These are phyloP conservation scores for Thymus mandschuricus DNA, from an alignment of 257 asterid species.

Conservation along the genomic window DNA sequence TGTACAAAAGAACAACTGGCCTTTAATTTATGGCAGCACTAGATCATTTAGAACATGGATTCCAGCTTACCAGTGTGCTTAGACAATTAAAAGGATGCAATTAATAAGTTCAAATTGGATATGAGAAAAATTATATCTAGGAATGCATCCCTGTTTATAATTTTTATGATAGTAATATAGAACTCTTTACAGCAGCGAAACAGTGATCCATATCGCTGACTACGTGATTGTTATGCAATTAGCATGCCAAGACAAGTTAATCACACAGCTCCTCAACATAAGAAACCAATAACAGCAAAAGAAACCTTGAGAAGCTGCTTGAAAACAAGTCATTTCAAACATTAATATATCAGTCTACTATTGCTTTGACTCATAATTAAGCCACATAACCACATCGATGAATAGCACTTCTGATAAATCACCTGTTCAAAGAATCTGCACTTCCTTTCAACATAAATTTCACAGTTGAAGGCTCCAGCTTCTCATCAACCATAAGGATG, in stretches of 20 bases:
- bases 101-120: constrained; percentile 11
- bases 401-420: constrained; percentile 19
- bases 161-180: neutral
- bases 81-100: constrained; percentile 13
- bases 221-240: neutral
- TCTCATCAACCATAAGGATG: constrained; percentile 99
- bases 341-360: constrained; percentile 4
- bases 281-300: constrained; percentile 16
- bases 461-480: constrained; percentile 91
- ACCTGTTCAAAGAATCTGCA: constrained; percentile 97
- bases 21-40: constrained; percentile 8
- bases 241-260: constrained; percentile 19
- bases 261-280: constrained; percentile 8
- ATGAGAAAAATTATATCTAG: constrained; percentile 1
- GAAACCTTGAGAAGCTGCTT: constrained; percentile 14
- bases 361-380: constrained; percentile 21
- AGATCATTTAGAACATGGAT: constrained; percentile 17
- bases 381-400: constrained; percentile 18
- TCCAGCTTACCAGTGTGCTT: constrained; percentile 4
- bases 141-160: neutral
- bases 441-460: constrained; percentile 92
- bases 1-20: constrained; percentile 12
- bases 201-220: neutral
- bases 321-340: neutral
- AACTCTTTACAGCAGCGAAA: neutral